Conservation (phyloP, 176 grass and related monocot genomes). For the Hsuehochloa calcarea region DNA sequence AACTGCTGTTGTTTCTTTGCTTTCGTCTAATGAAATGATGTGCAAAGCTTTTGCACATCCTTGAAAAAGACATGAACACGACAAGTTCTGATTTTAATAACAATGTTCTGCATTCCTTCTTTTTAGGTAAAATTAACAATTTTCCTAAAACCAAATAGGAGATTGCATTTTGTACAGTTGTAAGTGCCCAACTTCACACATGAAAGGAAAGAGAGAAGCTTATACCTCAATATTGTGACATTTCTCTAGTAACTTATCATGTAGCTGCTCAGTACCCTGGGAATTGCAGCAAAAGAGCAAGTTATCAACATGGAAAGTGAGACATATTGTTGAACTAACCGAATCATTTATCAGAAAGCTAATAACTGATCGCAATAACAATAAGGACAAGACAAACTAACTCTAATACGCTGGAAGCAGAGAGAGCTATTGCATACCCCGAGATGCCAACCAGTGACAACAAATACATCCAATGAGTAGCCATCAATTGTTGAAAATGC, state of each 20-base stretch:
- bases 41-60: too few relatives aligned
- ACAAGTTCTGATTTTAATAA: background rate
- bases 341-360: background rate
- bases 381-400: background rate
- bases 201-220: background rate
- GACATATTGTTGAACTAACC: background rate
- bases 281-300: constrained; percentile 7
- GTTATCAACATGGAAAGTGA: background rate
- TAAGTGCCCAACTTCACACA: constrained; percentile 7
- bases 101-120: background rate
- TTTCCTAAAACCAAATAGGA: background rate
- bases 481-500: constrained; percentile 88
- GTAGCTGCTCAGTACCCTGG: constrained; percentile 54
- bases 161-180: background rate
- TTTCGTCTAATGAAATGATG: too few relatives aligned
- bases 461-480: constrained; percentile 77
- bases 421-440: constrained; percentile 46
- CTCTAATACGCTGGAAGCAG: background rate
- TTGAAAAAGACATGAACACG: background rate
- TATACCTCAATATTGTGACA: constrained; percentile 58
- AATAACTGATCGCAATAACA: background rate
- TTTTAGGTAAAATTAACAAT: background rate
- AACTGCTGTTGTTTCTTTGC: too few relatives aligned
- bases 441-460: constrained; percentile 73
- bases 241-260: constrained; percentile 53